phyloP scores from a whole-genome alignment of 2,329 filamentous ascomycete species.

The Neurospora sp. region DNA sequence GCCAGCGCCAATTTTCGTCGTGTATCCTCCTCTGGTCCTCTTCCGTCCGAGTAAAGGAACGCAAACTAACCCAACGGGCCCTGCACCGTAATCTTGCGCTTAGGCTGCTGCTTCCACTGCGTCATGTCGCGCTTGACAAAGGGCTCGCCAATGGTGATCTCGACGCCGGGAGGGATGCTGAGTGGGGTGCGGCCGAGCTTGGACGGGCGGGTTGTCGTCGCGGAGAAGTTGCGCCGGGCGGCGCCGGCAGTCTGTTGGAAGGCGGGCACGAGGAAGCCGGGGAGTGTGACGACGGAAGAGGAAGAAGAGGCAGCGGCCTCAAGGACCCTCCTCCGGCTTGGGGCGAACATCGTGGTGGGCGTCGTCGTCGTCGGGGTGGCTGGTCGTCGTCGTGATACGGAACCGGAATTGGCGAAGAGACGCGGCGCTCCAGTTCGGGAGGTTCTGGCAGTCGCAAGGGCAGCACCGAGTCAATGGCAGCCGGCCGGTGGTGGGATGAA shows the following conservation, averaged over 20 bases:
- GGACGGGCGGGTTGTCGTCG: slow-evolving; percentile 55
- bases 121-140: slow-evolving; percentile 42
- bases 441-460: neutral
- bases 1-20: slow-evolving; percentile 10
- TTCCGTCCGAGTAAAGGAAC: neutral
- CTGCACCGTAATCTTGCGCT: slow-evolving; percentile 61
- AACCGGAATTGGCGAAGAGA: slow-evolving; percentile 3
- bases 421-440: neutral
- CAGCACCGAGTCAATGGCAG: neutral
- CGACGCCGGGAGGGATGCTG: slow-evolving; percentile 74
- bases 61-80: slow-evolving; percentile 62
- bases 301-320: slow-evolving; percentile 39
- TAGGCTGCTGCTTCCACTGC: slow-evolving; percentile 50
- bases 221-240: slow-evolving; percentile 56
- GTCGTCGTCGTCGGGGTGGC: neutral
- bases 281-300: slow-evolving; percentile 45
- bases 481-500: neutral
- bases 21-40: neutral
- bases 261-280: slow-evolving; percentile 63
- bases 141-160: slow-evolving; percentile 59
- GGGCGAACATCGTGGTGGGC: slow-evolving; percentile 49
- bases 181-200: slow-evolving; percentile 80
- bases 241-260: slow-evolving; percentile 41
- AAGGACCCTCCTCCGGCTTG: slow-evolving; percentile 50
- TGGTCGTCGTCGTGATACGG: neutral